Evolutionary conservation across 176 grass and related monocot genomes (phyloP), one percentile per base, ranked within the genome.

Genomic region (Leersia perrieri): DNA sequence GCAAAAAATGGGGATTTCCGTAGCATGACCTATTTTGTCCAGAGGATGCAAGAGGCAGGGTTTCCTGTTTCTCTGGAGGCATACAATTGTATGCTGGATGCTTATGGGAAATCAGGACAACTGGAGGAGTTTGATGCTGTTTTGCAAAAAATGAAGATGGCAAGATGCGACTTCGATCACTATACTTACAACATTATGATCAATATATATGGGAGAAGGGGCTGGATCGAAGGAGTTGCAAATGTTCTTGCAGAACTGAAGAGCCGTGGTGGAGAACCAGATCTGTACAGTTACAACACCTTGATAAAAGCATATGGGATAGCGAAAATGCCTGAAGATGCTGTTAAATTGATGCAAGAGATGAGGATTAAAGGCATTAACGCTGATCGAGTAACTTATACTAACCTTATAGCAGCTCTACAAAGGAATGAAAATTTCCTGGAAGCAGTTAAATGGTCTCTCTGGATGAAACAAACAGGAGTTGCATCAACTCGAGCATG

Each of bases 121-220:
- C 38, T 98, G 72, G 92, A 94, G 31, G 92, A 93, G 81, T 98
- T 94, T 68, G 75, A 71, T 61, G 49, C 74, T 69, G 82, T 94
- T 76, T 81, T 98, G 66, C 88, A 86, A 85, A 93, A 94, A 80
- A 98, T 98, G 95, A 91, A 91, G 82, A 78, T 88, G 73, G 71
- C 84, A 31, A 91, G 78, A 72, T 95, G 86, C 11, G 69, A 86
- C 25, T 89, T 89, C 5, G 92, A 98, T 77, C 95, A 95, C 33
- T 98, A 98, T 15, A 98, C 95, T 5, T 98, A 95, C 45, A 98
- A 98, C 64, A 94, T 92, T 66, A 98, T 98, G 90, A 91, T 98
- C 33, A 98, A 98, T 69, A 94, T 98, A 47, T 95, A 95, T 60
- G 92, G 92, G 16, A 92, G 82, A 82, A 94, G 82, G 57, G 90